phyloP scores from a whole-genome alignment of 192 early-diverging fungal species.

The Pilaira anomala region DNA sequence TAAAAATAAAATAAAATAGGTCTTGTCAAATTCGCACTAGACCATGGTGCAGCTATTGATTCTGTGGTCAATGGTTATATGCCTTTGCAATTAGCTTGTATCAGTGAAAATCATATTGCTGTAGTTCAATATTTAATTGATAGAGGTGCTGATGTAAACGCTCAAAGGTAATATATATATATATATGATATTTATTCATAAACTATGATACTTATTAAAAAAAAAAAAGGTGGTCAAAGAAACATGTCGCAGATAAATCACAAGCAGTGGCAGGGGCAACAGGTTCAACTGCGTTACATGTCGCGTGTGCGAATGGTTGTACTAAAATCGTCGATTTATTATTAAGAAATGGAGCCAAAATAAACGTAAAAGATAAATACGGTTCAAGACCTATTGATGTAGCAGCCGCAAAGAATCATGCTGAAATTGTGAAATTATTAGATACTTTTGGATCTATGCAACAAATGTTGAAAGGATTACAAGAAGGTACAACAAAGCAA shows the following conservation, averaged over 20 bases:
- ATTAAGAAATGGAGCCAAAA: constrained; percentile 56
- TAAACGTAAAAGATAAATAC: constrained; percentile 62
- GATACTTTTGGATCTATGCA: constrained; percentile 41
- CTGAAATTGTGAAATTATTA: constrained; percentile 44
- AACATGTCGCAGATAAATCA: constrained; percentile 38
- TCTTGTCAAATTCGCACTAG: constrained; percentile 62
- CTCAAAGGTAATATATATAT: constrained; percentile 41
- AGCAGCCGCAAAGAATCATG: constrained; percentile 49
- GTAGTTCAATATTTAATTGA: constrained; percentile 69
- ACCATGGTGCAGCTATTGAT: constrained; percentile 69
- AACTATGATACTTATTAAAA: background rate
- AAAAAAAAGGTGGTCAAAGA: constrained; percentile 35
- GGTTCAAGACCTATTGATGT: constrained; percentile 48
- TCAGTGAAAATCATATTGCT: constrained; percentile 54
- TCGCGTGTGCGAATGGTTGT: constrained; percentile 77
- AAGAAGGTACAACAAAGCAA: constrained; percentile 1
- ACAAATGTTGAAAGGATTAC: constrained; percentile 18
- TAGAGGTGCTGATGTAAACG: constrained; percentile 67
- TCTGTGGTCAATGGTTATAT: constrained; percentile 65
- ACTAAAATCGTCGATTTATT: constrained; percentile 57
- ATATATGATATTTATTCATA: background rate
- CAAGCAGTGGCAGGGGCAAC: constrained; percentile 50
- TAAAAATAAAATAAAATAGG: constrained; percentile 29
- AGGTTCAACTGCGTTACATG: constrained; percentile 79
- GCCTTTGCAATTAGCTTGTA: constrained; percentile 69